phyloP scores from a whole-genome alignment of 257 asterid genomes.

The Petrea volubilis region DNA sequence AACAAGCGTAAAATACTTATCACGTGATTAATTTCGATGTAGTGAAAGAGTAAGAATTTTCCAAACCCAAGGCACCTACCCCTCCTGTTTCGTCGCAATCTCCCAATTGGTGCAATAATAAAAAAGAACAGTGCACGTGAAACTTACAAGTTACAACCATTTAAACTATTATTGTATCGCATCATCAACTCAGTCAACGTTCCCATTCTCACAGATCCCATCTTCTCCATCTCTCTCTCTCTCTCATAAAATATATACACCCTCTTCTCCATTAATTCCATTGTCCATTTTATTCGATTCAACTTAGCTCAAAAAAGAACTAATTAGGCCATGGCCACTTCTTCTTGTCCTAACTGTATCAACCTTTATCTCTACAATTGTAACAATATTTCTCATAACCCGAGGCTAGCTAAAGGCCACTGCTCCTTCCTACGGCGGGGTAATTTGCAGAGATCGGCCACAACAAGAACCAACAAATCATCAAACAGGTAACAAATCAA shows the following conservation, averaged over 20 bases:
- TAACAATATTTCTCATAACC: neutral
- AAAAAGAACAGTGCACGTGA: too few species aligned
- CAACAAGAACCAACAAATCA: neutral
- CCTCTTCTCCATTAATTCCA: neutral
- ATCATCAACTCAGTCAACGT: neutral
- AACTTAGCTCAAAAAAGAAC: neutral
- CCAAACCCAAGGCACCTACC: too few species aligned
- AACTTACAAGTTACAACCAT: too few species aligned
- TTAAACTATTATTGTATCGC: neutral
- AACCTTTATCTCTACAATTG: neutral
- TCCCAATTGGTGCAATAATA: too few species aligned
- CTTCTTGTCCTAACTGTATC: neutral
- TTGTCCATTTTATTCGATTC: neutral
- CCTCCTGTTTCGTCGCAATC: too few species aligned
- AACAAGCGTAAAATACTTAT: too few species aligned
- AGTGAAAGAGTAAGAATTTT: too few species aligned
- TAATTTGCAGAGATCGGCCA: neutral
- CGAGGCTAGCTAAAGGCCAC: neutral
- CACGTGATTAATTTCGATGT: too few species aligned
- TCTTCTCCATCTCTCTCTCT: constrained; percentile 1
- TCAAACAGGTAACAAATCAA: neutral
- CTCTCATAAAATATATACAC: too few species aligned
- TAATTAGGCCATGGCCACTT: constrained; percentile 26
- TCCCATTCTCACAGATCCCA: neutral
- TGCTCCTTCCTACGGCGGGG: constrained; percentile 12